Evolutionary conservation across 202 grass and related monocot genomes (phyloP), one percentile per base, ranked within the genome.

Genomic region (Cymbopogon flexuosus): DNA sequence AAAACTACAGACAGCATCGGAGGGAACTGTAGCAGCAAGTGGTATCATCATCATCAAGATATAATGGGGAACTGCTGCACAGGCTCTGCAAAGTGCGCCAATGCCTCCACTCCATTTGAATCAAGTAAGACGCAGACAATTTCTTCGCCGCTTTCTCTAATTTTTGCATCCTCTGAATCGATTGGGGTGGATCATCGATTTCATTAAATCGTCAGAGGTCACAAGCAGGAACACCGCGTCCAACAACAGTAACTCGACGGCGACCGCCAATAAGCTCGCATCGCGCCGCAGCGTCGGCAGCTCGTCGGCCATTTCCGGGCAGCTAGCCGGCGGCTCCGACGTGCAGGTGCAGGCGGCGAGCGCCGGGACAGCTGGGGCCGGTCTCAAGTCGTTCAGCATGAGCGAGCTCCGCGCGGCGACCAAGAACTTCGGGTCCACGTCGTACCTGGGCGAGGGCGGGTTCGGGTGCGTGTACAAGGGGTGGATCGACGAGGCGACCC

Each of bases 391-490:
- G 0, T 97, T 94, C 75, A 94, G 83, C 81, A 76, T 93, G 87
- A 79, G 57, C 41, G 90, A 97, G 30, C 89, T 94, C 51, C 91
- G 83, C 12, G 78, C 81, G 27, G 88, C 95, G 14, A 94, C 92
- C 43, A 92, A 82, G 79, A 97, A 97, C 86, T 97, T 97, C 43
- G 86, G 86, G 0, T 90, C 86, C 2, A 87, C 29, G 19, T 77
- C 88, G 1, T 92, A 86, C 77, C 88, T 97, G 0, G 95, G 95
- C 1, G 95, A 97, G 86, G 94, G 94, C 54, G 94, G 94, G 2
- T 97, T 97, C 75, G 95, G 92, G 16, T 91, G 86, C 65, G 94
- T 97, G 15, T 97, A 89, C 82, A 97, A 97, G 86, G 94, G 94
- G 0, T 97, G 94, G 94, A 89, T 97, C 56, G 91, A 97, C 83